Percentiles rank a stretch among this genome's conserved stretches.
Conservation (phyloP, 345 rosid genomes). For the Raphanus sativus region DNA sequence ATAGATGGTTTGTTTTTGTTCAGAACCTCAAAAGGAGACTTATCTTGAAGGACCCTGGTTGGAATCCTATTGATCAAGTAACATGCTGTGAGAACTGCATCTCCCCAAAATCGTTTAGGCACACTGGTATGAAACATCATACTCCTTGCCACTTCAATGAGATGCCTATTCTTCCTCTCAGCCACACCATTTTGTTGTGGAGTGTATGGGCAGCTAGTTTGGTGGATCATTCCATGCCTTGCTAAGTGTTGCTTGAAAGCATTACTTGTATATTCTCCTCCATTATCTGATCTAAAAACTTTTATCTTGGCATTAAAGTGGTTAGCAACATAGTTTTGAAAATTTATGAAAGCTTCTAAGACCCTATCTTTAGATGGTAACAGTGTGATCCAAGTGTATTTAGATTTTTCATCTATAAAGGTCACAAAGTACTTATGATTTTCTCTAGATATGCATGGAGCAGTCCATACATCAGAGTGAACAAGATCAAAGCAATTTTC, state of each 20-base stretch:
- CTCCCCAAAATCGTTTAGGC: not conserved
- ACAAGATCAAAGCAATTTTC: not conserved
- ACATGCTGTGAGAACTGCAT: not conserved
- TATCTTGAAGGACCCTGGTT: not conserved
- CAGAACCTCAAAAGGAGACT: not conserved
- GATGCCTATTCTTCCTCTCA: not conserved
- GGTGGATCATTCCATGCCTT: not conserved
- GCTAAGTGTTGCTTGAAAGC: not conserved
- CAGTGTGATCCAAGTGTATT: not conserved
- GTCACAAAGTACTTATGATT: not conserved
- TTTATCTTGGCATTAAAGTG: not conserved
- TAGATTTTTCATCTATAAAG: not conserved
- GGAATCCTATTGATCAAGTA: not conserved
- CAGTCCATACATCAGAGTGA: not conserved
- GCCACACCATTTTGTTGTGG: not conserved
- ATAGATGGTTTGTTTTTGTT: not conserved
- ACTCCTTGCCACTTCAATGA: not conserved
- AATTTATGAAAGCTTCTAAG: not conserved
- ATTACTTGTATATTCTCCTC: not conserved
- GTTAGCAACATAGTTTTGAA: not conserved
- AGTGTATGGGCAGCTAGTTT: not conserved
- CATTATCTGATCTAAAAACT: not conserved
- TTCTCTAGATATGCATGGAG: not conserved
- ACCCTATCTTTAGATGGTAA: not conserved
- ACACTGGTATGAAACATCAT: not conserved